A percentile compares a stretch with the other conserved stretches of the same genome.
These are phyloP conservation scores for Psophocarpus tetragonolobus DNA, from an alignment of 306 rosid species.

Conservation along the genomic window DNA sequence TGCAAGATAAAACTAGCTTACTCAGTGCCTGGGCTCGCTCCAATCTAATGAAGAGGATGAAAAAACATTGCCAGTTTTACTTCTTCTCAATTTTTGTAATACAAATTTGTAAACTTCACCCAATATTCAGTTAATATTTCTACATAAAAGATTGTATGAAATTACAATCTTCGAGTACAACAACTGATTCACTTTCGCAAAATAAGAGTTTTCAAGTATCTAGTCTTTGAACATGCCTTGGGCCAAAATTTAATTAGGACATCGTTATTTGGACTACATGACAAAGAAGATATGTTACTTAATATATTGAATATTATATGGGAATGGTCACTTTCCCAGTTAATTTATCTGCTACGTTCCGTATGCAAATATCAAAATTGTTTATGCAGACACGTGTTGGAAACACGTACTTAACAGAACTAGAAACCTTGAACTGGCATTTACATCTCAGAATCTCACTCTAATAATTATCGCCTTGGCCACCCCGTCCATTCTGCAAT, in stretches of 20 bases:
- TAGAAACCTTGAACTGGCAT: not conserved
- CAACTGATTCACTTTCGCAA: not conserved
- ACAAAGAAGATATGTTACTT: slow-evolving; percentile 4
- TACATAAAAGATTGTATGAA: not conserved
- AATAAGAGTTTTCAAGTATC: not conserved
- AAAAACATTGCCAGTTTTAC: not conserved
- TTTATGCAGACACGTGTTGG: not conserved
- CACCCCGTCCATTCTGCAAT: not conserved
- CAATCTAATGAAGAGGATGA: too few species aligned
- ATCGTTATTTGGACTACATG: not conserved
- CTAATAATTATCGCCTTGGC: not conserved
- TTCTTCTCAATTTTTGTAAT: not conserved
- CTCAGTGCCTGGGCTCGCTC: too few species aligned
- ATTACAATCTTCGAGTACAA: not conserved
- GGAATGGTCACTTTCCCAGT: slow-evolving; percentile 17
- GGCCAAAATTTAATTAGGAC: slow-evolving; percentile 11
- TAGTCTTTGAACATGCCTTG: not conserved
- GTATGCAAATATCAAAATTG: slow-evolving; percentile 16
- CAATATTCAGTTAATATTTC: not conserved
- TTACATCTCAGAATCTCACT: slow-evolving; percentile 23
- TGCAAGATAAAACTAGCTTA: not conserved
- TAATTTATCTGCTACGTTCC: slow-evolving; percentile 12
- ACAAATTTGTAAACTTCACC: not conserved
- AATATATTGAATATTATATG: not conserved
- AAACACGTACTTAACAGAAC: not conserved